These are phyloP conservation scores for Tetrastigma voinierianum DNA, from an alignment of 164 flowering plant species.

Conservation along the genomic window DNA sequence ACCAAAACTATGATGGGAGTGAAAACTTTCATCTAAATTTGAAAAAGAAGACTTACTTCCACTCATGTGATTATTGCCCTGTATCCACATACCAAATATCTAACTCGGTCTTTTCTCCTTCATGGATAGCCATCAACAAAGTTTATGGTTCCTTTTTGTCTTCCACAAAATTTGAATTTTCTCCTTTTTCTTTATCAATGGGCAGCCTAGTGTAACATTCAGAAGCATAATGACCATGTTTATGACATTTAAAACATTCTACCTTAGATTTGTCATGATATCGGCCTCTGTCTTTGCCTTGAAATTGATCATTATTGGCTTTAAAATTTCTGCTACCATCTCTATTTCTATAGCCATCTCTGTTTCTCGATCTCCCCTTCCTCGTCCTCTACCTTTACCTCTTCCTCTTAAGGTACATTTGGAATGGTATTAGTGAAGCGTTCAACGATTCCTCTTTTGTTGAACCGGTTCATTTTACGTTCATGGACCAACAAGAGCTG, in stretches of 20 bases:
- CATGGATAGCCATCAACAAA: slow-evolving; percentile 10
- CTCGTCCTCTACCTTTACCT: slow-evolving; percentile 17
- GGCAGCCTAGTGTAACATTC: slow-evolving; percentile 1
- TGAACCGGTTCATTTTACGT: slow-evolving; percentile 12
- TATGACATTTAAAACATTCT: slow-evolving; percentile 22
- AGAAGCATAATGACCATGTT: not conserved
- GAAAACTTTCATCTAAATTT: slow-evolving; percentile 11
- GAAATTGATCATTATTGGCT: slow-evolving; percentile 7
- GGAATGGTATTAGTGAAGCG: slow-evolving; percentile 14
- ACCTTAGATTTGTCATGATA: slow-evolving; percentile 25
- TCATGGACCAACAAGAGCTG: slow-evolving; percentile 26
- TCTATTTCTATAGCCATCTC: slow-evolving; percentile 6
- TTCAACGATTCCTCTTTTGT: slow-evolving; percentile 19
- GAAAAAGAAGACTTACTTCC: slow-evolving; percentile 18
- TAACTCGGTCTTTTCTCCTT: not conserved
- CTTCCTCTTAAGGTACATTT: slow-evolving; percentile 2
- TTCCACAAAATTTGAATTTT: slow-evolving; percentile 9
- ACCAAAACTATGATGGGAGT: too few relatives aligned
- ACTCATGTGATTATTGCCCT: not conserved
- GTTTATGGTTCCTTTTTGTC: slow-evolving; percentile 11
- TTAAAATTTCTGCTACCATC: slow-evolving; percentile 10
- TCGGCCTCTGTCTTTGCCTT: slow-evolving; percentile 10
- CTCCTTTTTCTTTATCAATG: slow-evolving; percentile 9
- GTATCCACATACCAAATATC: slow-evolving; percentile 19
- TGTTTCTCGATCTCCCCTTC: slow-evolving; percentile 10